Conservation (phyloP, 441 rosid species). For the Mallotus repandus region DNA sequence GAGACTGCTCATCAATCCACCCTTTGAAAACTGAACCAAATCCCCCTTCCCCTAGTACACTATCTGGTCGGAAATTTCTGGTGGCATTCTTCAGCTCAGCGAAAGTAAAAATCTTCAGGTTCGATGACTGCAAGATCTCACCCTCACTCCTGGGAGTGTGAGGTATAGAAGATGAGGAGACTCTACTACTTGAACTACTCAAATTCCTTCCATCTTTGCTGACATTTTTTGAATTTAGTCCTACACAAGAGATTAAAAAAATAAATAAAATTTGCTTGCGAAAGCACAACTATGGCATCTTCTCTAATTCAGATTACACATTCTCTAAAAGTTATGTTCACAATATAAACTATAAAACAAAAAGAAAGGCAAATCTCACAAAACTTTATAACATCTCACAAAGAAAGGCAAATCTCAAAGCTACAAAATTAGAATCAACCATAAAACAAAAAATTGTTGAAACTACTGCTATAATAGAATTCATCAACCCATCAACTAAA, state of each 20-base stretch:
- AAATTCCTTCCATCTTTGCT: constrained; percentile 13
- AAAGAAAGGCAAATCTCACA: neutral
- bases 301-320: neutral
- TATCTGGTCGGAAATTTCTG: constrained; percentile 73
- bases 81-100: constrained; percentile 63
- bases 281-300: neutral
- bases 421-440: neutral
- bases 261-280: neutral
- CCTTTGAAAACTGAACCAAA: constrained; percentile 89
- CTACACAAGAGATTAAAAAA: neutral
- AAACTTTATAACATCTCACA: neutral
- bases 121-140: constrained; percentile 70
- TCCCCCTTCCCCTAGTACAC: constrained; percentile 84
- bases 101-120: constrained; percentile 54
- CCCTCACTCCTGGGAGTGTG: constrained; percentile 60
- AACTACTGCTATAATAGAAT: neutral
- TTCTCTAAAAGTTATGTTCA: neutral
- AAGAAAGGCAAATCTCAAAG: neutral
- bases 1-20: constrained; percentile 70
- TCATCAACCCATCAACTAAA: neutral
- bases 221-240: constrained; percentile 17
- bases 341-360: neutral
- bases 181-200: constrained; percentile 52
- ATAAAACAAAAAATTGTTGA: neutral
- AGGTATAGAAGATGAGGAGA: constrained; percentile 45